These are phyloP conservation scores for Notholithocarpus densiflorus DNA, from an alignment of 306 rosid species.

Conservation along the genomic window DNA sequence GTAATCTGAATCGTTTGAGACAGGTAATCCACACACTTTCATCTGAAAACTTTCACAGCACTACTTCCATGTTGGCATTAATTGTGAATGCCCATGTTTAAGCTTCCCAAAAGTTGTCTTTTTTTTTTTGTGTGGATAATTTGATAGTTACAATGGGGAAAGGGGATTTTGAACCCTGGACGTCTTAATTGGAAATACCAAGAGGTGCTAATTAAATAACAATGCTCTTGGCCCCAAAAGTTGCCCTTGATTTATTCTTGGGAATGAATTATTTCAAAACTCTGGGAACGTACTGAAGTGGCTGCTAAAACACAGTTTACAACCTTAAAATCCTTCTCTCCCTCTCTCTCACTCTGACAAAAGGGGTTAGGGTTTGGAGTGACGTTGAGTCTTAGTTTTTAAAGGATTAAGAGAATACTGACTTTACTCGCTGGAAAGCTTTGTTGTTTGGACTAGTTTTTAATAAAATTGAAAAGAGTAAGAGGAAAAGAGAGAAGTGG, in stretches of 20 bases:
- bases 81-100: background rate
- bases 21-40: slow-evolving; percentile 45
- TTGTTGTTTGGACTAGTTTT: background rate
- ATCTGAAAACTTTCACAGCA: background rate
- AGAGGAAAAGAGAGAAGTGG: too few species aligned
- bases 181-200: too few species aligned
- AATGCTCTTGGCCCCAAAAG: background rate
- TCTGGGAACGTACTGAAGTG: background rate
- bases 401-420: too few species aligned
- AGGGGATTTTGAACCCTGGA: too few species aligned
- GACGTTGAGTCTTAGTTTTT: too few species aligned
- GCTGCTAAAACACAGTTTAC: background rate
- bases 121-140: too few species aligned
- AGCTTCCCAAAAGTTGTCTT: background rate
- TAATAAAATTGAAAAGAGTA: too few species aligned
- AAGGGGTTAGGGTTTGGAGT: background rate
- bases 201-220: too few species aligned
- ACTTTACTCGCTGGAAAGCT: background rate
- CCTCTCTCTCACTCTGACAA: background rate
- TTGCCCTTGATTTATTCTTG: background rate
- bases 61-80: background rate
- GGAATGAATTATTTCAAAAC: background rate
- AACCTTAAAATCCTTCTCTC: background rate
- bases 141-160: too few species aligned
- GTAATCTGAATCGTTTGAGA: slow-evolving; percentile 82